Evolutionary conservation across 2,329 filamentous ascomycete genomes (phyloP), one percentile per base, ranked within the genome.

Genomic region (Xylaria sp.): DNA sequence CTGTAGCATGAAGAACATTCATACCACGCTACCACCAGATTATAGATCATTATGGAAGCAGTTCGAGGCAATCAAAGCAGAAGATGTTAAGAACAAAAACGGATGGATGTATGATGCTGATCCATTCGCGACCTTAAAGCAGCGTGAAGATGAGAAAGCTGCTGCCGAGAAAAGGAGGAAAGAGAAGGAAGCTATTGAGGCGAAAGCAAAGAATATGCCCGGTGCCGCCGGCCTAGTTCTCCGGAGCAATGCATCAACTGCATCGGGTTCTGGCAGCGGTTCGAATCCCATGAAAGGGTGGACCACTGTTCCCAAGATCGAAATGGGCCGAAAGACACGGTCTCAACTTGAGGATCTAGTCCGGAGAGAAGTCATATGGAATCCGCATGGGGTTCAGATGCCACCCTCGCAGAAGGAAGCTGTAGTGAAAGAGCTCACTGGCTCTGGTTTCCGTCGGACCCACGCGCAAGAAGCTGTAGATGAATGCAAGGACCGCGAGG

Each of bases 101-200:
- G 91, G 83, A 0, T 97, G 94, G 92, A 90, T 97, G 87, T 99
- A 98, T 78, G 94, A 97, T 73, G 93, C 94, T 11, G 96, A 99
- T 75, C 96, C 96, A 0, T 99, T 99, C 81, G 87, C 90, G 66
- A 90, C 93, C 0, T 85, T 92, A 69, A 87, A 90, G 71, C 92
- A 96, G 78, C 86, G 92, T 59, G 92, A 97, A 72, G 91, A 94
- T 73, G 90, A 92, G 9, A 92, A 91, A 69, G 89, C 87, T 1
- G 84, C 88, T 2, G 87, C 90, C 51, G 92, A 94, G 74, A 97
- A 96, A 85, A 93, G 93, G 80, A 86, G 89, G 64, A 89, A 87
- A 69, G 92, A 96, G 73, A 84, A 86, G 33, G 89, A 90, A 73
- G 89, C 87, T 76, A 82, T 87, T 74, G 83, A 87, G 81, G 88